Evolutionary conservation across 2,329 filamentous ascomycete genomes (phyloP), one percentile per base, ranked within the genome.

Genomic region (Gliomastix tumulicola): DNA sequence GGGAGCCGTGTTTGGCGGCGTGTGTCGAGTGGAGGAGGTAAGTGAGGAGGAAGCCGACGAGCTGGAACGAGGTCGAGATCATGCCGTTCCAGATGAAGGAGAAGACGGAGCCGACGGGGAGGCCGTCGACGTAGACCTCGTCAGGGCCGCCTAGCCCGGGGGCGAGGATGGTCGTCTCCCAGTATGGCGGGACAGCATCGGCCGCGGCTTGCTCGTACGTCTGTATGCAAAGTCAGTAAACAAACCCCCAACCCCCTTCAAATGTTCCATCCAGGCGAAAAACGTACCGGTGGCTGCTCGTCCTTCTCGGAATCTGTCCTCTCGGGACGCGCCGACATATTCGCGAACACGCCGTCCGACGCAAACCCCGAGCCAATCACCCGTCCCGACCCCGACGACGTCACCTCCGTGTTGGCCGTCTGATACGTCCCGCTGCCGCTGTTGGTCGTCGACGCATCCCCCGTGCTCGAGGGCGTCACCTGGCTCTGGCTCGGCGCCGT

Each of bases 161-260:
- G 1, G 89, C 90, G 35, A 98, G 76, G 46, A 98, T 96, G 0
- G 92, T 97, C 6, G 92, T 98, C 68, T 98, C 92, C 92, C 92
- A 98, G 63, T 98, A 98, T 0, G 92, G 92, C 2, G 92, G 92
- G 33, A 92, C 92, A 18, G 88, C 84, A 60, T 98, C 92, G 30
- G 90, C 90, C 4, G 92, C 92, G 13, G 92, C 92, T 77, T 97
- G 90, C 71, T 98, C 92, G 59, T 98, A 98, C 23, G 90, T 89
- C 87, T 96, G 50, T n/a, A n/a, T n/a, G n/a, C n/a, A n/a, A n/a
- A n/a, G n/a, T n/a, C n/a, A n/a, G n/a, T n/a, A n/a, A n/a, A n/a
- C n/a, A n/a, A n/a, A n/a, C n/a, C n/a, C n/a, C n/a, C n/a, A n/a
- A n/a, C n/a, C n/a, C n/a, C n/a, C n/a, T n/a, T n/a, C n/a, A n/a